Evolutionary conservation across 768 basidiomycete species (phyloP), one percentile per base, ranked within the genome.

Genomic region (Rhodosporidiobolus odoratus): DNA sequence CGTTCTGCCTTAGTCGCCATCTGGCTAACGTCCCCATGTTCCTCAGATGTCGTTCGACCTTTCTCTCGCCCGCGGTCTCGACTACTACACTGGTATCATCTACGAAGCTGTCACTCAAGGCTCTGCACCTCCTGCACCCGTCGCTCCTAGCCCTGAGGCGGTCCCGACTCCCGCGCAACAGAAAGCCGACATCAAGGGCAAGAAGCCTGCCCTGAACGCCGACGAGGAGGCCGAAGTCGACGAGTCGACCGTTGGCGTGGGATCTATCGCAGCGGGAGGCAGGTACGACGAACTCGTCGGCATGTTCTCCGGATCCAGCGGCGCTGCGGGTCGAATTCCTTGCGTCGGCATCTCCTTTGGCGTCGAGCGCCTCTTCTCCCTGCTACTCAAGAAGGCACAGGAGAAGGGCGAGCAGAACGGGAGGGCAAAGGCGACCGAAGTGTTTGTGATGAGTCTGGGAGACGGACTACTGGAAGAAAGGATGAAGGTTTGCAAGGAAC

Each of bases 181-280:
- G 8, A 32, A 62, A 2, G 50, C 73, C 27, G 60, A 62, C 32
- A 82, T 81, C 73, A 85, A 86, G 53, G 58, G 72, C 54, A 77
- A 76, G 68, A 68, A 78, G 25, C 81, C 81, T 27, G 83, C 81
- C 8, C 69, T 75, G 34, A 77, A 72, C 30, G 40, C 37, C 34
- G 84, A 82, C 23, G 88, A 87, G 25, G 88, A 91, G 41, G 88
- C 91, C 62, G 95, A 94, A 75, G 81, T 92, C 45, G 95, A 98
- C 80, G 95, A 97, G 78, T 89, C 90, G 2, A 85, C 88, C 75
- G 87, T 98, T 47, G 96, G 96, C 27, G 92, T 98, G 4, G 96
- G 96, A n/a, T 96, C 93, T 21, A 95, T 99, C 79, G 96, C 94
- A n/a, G 96, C 91, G 2, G 96, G 96, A 17, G 96, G 96, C 15